Conservation (phyloP, 345 rosid genomes). For the Lumnitzera racemosa region DNA sequence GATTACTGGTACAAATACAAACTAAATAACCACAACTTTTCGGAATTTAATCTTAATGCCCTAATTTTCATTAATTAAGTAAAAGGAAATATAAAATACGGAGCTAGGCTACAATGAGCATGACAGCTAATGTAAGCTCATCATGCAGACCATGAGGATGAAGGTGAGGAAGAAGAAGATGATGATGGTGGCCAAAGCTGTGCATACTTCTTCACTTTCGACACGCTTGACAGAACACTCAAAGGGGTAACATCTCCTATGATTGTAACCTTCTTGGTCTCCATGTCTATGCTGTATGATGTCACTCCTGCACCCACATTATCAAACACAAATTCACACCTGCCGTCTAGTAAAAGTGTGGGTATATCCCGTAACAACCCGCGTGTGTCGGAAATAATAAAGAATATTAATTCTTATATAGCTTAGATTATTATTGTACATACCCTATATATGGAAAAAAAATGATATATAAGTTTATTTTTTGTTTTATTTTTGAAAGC, state of each 20-base stretch:
- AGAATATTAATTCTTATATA: no score
- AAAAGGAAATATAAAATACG: neutral
- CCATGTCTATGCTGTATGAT: constrained; percentile 12
- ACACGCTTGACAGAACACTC: constrained; percentile 12
- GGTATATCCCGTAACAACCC: no score
- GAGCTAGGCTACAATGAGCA: no score
- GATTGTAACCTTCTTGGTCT: constrained; percentile 15
- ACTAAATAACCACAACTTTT: no score
- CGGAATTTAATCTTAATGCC: no score
- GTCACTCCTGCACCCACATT: constrained; percentile 6
- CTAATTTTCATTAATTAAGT: no score
- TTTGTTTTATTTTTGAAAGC: constrained; percentile 1
- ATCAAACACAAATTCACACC: neutral
- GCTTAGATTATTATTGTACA: no score
- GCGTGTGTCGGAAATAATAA: no score
- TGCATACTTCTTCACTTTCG: constrained; percentile 11
- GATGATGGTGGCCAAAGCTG: constrained; percentile 13
- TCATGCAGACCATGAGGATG: constrained; percentile 9
- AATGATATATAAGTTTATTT: no score
- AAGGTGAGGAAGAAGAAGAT: neutral
- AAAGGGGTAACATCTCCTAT: constrained; percentile 8
- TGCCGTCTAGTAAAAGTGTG: neutral
- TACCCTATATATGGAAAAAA: no score
- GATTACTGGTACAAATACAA: no score
- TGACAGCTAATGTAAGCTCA: neutral